Base-by-base conservation (phyloP, 257 asterid species). In the Solanum pinnatisectum region DNA sequence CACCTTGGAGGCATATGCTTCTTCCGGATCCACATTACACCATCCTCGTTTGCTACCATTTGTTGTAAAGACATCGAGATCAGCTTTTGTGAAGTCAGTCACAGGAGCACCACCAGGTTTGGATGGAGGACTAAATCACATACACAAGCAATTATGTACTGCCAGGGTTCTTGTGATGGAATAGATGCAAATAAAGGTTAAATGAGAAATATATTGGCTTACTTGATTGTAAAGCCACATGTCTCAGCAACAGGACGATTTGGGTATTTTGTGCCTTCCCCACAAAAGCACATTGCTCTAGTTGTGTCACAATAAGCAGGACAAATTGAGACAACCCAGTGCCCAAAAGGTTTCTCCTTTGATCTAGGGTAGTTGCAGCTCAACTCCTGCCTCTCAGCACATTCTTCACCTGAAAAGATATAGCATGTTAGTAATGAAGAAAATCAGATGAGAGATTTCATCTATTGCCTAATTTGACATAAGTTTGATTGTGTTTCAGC, bases 241-340 rank as follows among this genome's bases (percentile, higher is more conserved):
- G 95, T 67, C 92, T 97, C 99, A 10, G 98, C 90, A 87, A 86
- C 92, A 78, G 99, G 99, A 70, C 99, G 99, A 91, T 94, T 93
- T 23, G 99, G 99, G 90, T 96, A 97, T 88, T 93, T 97, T 84
- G 99, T 93, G 85, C 99, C 98, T 90, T 95, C 96, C 85, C 99
- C 99, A 89, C 99, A 97, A 90, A 96, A 97, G 92, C 99, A 97
- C 99, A 96, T 94, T 87, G 98, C 98, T 90, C 98, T 92, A 12
- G 96, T 91, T 67, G 94, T 97, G 90, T 97, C 99, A 32, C 99
- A 97, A 92, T 91, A 86, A 86, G 98, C 95, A 36, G 98, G 72
- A 88, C 99, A 97, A 79, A 95, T 95, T 25, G 99, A 97, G 60
- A 97, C 99, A 84, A 97, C 94, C 99, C 99, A 96, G 27, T 25